Base-by-base conservation (phyloP, 2,329 filamentous ascomycete species). In the Xylariaceae sp. region DNA sequence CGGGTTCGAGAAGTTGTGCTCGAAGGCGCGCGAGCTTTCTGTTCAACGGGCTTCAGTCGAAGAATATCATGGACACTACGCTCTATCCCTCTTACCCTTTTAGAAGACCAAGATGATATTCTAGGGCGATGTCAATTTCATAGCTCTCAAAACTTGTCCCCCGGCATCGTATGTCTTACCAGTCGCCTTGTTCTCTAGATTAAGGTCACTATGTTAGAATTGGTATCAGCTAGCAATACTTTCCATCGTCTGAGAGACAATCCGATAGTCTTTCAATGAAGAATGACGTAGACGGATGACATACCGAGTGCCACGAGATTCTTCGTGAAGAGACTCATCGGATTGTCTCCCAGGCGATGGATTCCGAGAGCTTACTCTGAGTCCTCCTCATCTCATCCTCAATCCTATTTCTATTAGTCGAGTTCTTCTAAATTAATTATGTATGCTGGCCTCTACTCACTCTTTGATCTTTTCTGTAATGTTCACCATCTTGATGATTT, bases 381-480 rank as follows among this genome's bases (percentile, higher is more conserved):
- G 94, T 99, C 85, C 85, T 93, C 74, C 85, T 87, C 94, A 99
- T 99, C 88, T 99, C 94, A 77, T 96, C 92, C 84, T 99, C 94
- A 69, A 99, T 99, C 86, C 93, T 97, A 65, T n/a, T 3, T n/a
- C 35, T 6, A 24, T 61, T 20, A 57, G 56, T n/a, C 30, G 41
- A 8, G 7, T 5, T 18, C 9, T 29, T 20, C 23, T 32, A 16
- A 15, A 2, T n/a, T 4, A 1, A 2, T 9, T 4, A 29, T 24
- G 16, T 23, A 26, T 15, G 16, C 24, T 16, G 5, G 7, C 2
- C 9, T 20, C 29, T 11, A 72, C 87, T 69, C 76, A 96, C 93
- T 97, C 94, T 82, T 99, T 99, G 80, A 99, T 99, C 83, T 96
- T 97, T 50, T 99, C 95, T 63, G 94, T 97, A 64, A 99, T 99